Conservation (phyloP, 2,329 filamentous ascomycete genomes). For the Alternaria gansuensis region DNA sequence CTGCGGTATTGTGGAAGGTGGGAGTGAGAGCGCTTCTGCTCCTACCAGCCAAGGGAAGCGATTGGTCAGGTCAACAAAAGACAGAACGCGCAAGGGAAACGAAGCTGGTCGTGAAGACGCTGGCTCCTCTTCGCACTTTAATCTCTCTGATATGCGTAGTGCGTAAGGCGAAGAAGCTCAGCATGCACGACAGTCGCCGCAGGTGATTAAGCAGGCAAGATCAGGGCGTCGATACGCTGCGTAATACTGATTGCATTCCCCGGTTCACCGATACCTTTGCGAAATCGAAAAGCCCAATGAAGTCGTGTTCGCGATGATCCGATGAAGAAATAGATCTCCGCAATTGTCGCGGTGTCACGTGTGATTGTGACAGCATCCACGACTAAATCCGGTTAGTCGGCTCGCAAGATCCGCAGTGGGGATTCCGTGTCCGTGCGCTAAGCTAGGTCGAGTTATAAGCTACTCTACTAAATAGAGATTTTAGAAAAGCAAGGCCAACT, state of each 20-base stretch:
- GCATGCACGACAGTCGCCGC: neutral
- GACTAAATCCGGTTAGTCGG: constrained; percentile 11
- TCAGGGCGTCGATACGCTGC: constrained; percentile 4
- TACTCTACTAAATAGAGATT: too few species aligned
- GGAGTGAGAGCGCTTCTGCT: neutral
- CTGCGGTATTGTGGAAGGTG: constrained; percentile 23
- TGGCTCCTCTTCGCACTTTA: constrained; percentile 5
- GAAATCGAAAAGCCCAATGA: neutral
- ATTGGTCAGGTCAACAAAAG: neutral
- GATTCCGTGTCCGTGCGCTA: neutral
- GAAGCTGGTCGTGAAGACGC: neutral
- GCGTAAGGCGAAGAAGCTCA: neutral
- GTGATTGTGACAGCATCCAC: constrained; percentile 1
- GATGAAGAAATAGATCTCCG: constrained; percentile 17
- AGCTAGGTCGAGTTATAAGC: too few species aligned
- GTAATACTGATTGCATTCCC: neutral
- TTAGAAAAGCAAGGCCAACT: too few species aligned
- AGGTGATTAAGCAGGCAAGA: constrained; percentile 4
- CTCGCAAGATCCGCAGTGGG: neutral
- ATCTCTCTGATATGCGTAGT: too few species aligned
- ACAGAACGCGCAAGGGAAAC: neutral
- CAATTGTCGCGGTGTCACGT: constrained; percentile 22
- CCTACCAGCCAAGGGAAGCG: neutral
- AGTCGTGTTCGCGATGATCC: constrained; percentile 8
- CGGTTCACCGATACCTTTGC: constrained; percentile 6